Percentiles rank a stretch among this genome's conserved stretches.
Evolutionary conservation across 2,329 filamentous ascomycete species (phyloP).

Genomic region (Scytalidium lignicola): DNA sequence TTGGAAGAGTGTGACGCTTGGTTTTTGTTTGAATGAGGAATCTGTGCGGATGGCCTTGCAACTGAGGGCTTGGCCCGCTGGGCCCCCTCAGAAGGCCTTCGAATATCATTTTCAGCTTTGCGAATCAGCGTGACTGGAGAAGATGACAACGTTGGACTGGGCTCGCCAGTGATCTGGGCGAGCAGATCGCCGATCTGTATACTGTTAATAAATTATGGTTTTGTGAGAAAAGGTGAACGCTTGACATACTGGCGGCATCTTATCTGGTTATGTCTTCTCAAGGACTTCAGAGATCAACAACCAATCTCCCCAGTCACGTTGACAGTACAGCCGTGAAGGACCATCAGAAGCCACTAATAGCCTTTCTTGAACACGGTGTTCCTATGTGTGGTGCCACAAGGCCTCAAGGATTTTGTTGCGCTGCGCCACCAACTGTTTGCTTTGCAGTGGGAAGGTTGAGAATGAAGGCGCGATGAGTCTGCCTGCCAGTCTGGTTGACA

Average conservation of each 20-base stretch:
- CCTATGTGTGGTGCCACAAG: not conserved
- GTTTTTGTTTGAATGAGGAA: slow-evolving; percentile 9
- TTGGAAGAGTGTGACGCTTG: not conserved
- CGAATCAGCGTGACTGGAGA: slow-evolving; percentile 31
- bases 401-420: not conserved
- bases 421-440: not conserved
- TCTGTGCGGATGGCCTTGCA: slow-evolving; percentile 16
- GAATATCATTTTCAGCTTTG: slow-evolving; percentile 50
- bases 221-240: not conserved
- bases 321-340: not conserved
- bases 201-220: slow-evolving; percentile 13
- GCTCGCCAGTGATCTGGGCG: slow-evolving; percentile 55
- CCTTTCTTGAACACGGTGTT: not conserved
- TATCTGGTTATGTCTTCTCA: not conserved
- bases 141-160: slow-evolving; percentile 31
- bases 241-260: not conserved
- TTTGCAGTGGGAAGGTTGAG: not conserved
- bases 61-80: slow-evolving; percentile 28
- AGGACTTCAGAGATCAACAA: not conserved
- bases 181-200: slow-evolving; percentile 51
- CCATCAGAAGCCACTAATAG: not conserved
- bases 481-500: not conserved
- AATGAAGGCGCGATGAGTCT: not conserved
- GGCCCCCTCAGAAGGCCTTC: slow-evolving; percentile 36
- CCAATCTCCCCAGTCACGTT: not conserved